phyloP scores from a whole-genome alignment of 2,329 filamentous ascomycete genomes.

The Neocatenulostroma microsporum region DNA sequence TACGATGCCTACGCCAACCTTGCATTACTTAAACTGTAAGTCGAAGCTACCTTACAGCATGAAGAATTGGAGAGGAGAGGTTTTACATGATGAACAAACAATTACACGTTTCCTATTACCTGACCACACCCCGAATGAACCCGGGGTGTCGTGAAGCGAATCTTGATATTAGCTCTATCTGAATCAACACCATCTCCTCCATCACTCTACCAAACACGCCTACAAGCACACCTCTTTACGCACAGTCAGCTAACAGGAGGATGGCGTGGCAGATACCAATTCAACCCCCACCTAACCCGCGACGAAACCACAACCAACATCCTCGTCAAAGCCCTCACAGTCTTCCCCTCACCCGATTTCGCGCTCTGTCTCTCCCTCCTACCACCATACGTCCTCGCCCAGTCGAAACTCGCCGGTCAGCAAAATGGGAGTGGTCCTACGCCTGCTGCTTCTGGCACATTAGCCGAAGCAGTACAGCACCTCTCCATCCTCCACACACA shows the following conservation, averaged over 20 bases:
- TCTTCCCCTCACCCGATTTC: constrained; percentile 96
- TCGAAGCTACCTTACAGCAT: constrained; percentile 41
- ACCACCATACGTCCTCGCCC: constrained; percentile 68
- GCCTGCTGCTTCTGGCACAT: constrained; percentile 49
- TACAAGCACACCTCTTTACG: not conserved
- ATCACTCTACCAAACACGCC: not conserved
- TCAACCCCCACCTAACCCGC: constrained; percentile 96
- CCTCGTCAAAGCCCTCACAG: constrained; percentile 93
- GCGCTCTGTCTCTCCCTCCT: constrained; percentile 89
- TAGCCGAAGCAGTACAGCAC: constrained; percentile 86
- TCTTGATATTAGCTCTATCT: constrained; percentile 63
- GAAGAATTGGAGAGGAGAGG: constrained; percentile 74
- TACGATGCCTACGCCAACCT: constrained; percentile 96
- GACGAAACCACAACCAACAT: constrained; percentile 98
- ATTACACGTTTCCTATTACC: constrained; percentile 97
- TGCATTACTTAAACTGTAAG: constrained; percentile 93
- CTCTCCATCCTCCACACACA: constrained; percentile 75
- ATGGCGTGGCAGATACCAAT: constrained; percentile 71
- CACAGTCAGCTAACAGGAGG: not conserved
- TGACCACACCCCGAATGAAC: constrained; percentile 58
- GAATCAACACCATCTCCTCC: constrained; percentile 35
- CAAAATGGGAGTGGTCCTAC: constrained; percentile 30
- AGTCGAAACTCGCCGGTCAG: constrained; percentile 42
- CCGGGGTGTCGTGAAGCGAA: constrained; percentile 52
- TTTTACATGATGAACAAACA: constrained; percentile 61